Percentiles rank a stretch among this genome's conserved stretches.
phyloP scores from a whole-genome alignment of 176 grass and related monocot species.

The Rhipidocladum racemiflorum region DNA sequence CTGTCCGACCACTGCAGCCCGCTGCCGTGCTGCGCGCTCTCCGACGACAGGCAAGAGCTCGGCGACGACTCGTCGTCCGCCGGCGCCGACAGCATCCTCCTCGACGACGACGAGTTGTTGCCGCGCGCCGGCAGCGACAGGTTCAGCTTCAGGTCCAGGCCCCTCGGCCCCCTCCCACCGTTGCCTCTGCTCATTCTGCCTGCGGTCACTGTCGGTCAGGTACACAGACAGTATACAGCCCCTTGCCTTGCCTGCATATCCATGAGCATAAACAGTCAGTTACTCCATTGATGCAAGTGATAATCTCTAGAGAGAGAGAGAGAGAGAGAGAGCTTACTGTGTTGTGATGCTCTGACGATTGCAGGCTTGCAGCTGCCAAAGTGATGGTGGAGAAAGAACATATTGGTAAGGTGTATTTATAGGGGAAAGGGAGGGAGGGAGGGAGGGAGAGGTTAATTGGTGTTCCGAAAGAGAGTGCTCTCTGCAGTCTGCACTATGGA shows the following conservation, averaged over 20 bases:
- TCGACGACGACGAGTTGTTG: slow-evolving; percentile 4
- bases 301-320: neutral
- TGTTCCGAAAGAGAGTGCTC: slow-evolving; percentile 58
- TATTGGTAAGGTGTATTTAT: slow-evolving; percentile 53
- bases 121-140: slow-evolving; percentile 50
- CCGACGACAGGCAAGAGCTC: slow-evolving; percentile 72
- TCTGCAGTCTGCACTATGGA: neutral
- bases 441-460: slow-evolving; percentile 41
- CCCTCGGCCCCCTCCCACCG: slow-evolving; percentile 38
- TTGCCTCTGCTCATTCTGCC: slow-evolving; percentile 45
- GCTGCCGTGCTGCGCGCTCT: slow-evolving; percentile 33
- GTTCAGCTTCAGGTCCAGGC: slow-evolving; percentile 66
- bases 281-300: neutral
- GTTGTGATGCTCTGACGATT: neutral
- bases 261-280: neutral
- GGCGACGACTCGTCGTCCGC: slow-evolving; percentile 54
- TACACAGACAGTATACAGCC: neutral
- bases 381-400: slow-evolving; percentile 10
- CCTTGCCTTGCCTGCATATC: neutral
- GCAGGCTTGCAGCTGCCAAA: neutral
- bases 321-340: neutral
- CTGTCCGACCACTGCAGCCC: slow-evolving; percentile 53
- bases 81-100: neutral
- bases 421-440: slow-evolving; percentile 2
- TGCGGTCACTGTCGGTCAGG: neutral